Evolutionary conservation across 1,139 yeast genomes (phyloP), one percentile per base, ranked within the genome.

Genomic region (Debaryomyces subglobosus): DNA sequence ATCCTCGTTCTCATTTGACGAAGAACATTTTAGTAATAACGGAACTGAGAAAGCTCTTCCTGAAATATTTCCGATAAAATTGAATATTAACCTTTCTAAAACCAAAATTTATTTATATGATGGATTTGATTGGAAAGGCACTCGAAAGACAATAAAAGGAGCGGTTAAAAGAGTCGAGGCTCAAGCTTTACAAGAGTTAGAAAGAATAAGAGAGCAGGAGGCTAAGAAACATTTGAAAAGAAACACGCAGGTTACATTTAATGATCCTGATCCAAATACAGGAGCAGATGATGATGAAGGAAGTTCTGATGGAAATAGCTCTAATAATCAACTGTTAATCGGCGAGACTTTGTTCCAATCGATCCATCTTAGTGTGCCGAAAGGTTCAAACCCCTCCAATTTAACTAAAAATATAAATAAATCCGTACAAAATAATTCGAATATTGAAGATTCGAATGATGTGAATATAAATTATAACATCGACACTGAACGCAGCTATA

Each of bases 91-190:
- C 48, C 58, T 78, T 8, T 62, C 74, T 5, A 74, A 72, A 41
- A 64, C 77, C 0, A 66, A 66, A 3, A 68, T 94, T 51, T 83
- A 79, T 50, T 67, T 94, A 36, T 84, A 81, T 62, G 99, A 94
- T 69, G 99, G 99, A 0, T 94, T 85, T 61, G 99, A 94, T 62
- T 91, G 98, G 96, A 80, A 80, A 49, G 82, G 82, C 43, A 90
- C 98, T 0, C 75, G 96, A 52, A 77, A 74, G 37, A 76, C 83
- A 0, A 85, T 94, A 24, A 72, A 77, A 20, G 79, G 77, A 5
- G 89, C 89, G 0, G 85, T 92, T 0, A 77, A 77, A 48, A 68
- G 79, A 32, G 81, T 88, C 12, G 89, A 86, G 55, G 70, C 67
- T 10, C 77, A 71, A 45, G 84, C 79, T 9, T 16, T 33, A 13